Evolutionary conservation across 805 yeast species (phyloP).

Genomic region (Pichia ethanolica): DNA sequence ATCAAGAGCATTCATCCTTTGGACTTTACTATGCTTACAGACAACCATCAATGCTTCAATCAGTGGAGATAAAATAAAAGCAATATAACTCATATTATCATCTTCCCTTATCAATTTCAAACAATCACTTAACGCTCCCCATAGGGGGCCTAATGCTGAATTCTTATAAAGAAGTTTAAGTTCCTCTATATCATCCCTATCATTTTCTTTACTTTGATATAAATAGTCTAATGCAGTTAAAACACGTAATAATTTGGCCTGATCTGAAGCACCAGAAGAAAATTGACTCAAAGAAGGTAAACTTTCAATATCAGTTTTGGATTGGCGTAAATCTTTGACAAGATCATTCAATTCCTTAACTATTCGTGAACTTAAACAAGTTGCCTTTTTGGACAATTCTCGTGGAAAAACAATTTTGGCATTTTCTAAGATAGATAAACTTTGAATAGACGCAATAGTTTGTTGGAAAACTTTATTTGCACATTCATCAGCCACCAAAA

Average conservation of each 20-base stretch:
- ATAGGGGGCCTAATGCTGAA: constrained; percentile 66
- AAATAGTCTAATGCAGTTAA: constrained; percentile 83
- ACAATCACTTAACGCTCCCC: constrained; percentile 80
- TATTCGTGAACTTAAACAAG: constrained; percentile 46
- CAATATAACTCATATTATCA: constrained; percentile 50
- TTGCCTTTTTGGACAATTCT: constrained; percentile 61
- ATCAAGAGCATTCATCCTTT: constrained; percentile 48
- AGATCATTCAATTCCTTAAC: constrained; percentile 48
- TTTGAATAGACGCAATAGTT: constrained; percentile 73
- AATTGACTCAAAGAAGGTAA: constrained; percentile 49
- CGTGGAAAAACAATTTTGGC: constrained; percentile 59
- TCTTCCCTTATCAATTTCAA: constrained; percentile 55
- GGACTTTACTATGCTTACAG: constrained; percentile 75
- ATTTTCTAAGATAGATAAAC: constrained; percentile 52
- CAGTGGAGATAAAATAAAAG: constrained; percentile 75
- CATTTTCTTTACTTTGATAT: constrained; percentile 40
- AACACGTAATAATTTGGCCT: constrained; percentile 78
- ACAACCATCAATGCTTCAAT: constrained; percentile 93
- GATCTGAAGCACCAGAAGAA: constrained; percentile 76
- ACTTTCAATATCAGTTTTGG: constrained; percentile 37
- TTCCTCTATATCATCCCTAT: constrained; percentile 33
- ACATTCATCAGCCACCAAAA: constrained; percentile 75
- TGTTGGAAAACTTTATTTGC: constrained; percentile 80
- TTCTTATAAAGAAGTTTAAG: constrained; percentile 56
- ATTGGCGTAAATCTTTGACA: constrained; percentile 35